Evolutionary conservation across 768 basidiomycete species (phyloP).

Genomic region (Imleria badia): DNA sequence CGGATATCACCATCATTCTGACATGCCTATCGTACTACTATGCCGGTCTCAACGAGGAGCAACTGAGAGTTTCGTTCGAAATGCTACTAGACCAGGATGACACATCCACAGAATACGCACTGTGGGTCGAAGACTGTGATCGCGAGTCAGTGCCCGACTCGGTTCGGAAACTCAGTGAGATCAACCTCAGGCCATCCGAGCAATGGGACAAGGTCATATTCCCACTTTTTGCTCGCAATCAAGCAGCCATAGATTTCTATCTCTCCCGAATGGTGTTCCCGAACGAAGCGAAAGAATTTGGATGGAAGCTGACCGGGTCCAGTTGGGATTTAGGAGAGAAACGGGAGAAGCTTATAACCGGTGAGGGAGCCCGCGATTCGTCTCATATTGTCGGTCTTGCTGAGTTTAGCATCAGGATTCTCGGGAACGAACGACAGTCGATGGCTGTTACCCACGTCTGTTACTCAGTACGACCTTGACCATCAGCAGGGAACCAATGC

Average conservation of each 20-base stretch:
- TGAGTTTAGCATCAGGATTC: constrained; percentile 25
- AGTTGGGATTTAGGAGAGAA: constrained; percentile 36
- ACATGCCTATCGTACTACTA: constrained; percentile 36
- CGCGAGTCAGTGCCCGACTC: not conserved
- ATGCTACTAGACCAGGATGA: constrained; percentile 2
- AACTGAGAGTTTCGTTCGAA: not conserved
- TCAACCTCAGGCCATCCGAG: constrained; percentile 7
- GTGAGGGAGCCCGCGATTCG: not conserved
- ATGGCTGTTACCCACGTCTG: constrained; percentile 36
- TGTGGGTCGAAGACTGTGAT: not conserved
- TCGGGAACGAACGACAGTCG: constrained; percentile 40
- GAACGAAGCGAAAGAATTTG: constrained; percentile 31
- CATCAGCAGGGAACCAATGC: constrained; percentile 43
- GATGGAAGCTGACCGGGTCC: constrained; percentile 25
- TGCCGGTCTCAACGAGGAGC: not conserved
- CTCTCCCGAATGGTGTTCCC: constrained; percentile 36
- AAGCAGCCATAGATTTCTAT: constrained; percentile 1
- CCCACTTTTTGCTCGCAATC: not conserved
- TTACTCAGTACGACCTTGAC: constrained; percentile 25
- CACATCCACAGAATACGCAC: not conserved
- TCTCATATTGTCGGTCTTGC: no score
- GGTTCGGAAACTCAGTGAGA: not conserved
- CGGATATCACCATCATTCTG: constrained; percentile 31
- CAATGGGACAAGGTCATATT: not conserved
- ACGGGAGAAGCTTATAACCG: constrained; percentile 3